Conservation (phyloP, 306 rosid species). For the Ziziphus jujuba region DNA sequence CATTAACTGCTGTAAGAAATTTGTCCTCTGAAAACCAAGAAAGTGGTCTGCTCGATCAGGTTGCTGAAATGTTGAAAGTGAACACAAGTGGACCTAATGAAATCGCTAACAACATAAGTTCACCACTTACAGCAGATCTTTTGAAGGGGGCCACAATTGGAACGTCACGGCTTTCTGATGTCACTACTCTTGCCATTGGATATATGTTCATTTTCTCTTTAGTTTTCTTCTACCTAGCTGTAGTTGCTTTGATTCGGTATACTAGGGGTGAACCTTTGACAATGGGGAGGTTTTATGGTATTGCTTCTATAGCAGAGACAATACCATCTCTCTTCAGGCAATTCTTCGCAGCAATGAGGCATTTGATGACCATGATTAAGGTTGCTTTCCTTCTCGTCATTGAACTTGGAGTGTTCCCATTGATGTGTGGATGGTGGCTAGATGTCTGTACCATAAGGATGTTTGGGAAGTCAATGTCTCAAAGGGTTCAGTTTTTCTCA, state of each 20-base stretch:
- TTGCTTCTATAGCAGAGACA: slow-evolving; percentile 90
- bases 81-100: slow-evolving; percentile 68
- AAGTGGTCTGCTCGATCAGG: slow-evolving; percentile 67
- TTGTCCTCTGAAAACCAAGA: slow-evolving; percentile 69
- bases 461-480: slow-evolving; percentile 96
- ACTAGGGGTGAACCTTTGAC: slow-evolving; percentile 93
- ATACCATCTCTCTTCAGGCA: slow-evolving; percentile 96
- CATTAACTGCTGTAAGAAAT: slow-evolving; percentile 71
- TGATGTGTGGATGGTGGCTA: slow-evolving; percentile 99
- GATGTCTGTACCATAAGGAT: slow-evolving; percentile 94
- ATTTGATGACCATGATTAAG: slow-evolving; percentile 98
- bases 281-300: slow-evolving; percentile 79
- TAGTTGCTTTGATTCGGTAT: slow-evolving; percentile 81
- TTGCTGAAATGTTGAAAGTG: slow-evolving; percentile 70
- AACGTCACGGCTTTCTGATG: slow-evolving; percentile 85
- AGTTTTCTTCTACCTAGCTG: slow-evolving; percentile 76
- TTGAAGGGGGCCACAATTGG: slow-evolving; percentile 68
- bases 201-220: slow-evolving; percentile 72
- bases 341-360: slow-evolving; percentile 96
- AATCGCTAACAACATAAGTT: slow-evolving; percentile 58
- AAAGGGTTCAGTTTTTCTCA: slow-evolving; percentile 93
- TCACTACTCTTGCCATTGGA: slow-evolving; percentile 92
- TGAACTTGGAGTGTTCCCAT: slow-evolving; percentile 98
- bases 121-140: slow-evolving; percentile 61
- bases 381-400: slow-evolving; percentile 97